A percentile compares a stretch with the other conserved stretches of the same genome.
Evolutionary conservation across 2,329 filamentous ascomycete species (phyloP).

Genomic region (Alternaria brassicicola): DNA sequence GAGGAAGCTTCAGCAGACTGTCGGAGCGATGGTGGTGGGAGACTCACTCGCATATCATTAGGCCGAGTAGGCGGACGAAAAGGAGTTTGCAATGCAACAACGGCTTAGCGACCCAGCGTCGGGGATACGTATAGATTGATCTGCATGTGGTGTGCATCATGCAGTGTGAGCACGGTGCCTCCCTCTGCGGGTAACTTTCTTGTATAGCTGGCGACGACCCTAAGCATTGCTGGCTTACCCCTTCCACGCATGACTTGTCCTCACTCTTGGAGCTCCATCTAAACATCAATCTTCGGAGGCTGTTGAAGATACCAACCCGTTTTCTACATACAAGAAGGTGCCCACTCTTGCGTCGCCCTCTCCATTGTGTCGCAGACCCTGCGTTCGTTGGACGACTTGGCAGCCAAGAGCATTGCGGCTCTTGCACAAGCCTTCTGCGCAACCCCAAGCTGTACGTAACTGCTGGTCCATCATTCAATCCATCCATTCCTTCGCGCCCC

Average conservation of each 20-base stretch:
- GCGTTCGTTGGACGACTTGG: slow-evolving; percentile 33
- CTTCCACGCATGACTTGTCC: not conserved
- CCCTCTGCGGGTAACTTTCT: slow-evolving; percentile 10
- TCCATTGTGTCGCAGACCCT: slow-evolving; percentile 7
- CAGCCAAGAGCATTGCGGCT: slow-evolving; percentile 35
- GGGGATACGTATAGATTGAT: not conserved
- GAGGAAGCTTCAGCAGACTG: not conserved
- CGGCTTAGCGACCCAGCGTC: not conserved
- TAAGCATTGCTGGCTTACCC: not conserved
- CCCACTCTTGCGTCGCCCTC: not conserved
- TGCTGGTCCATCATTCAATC: slow-evolving; percentile 12
- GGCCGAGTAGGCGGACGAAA: not conserved
- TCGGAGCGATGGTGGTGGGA: not conserved
- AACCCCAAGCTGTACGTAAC: slow-evolving; percentile 38
- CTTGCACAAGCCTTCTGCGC: slow-evolving; percentile 30
- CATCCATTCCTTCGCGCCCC: slow-evolving; percentile 14
- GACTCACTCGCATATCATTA: not conserved
- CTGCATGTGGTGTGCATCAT: not conserved
- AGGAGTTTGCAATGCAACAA: not conserved
- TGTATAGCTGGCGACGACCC: slow-evolving; percentile 6
- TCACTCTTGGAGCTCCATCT: not conserved
- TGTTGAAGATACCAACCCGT: not conserved
- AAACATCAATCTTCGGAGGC: not conserved
- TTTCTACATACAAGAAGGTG: not conserved
- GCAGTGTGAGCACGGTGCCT: slow-evolving; percentile 8